A percentile compares a stretch with the other conserved stretches of the same genome.
Conservation (phyloP, 2,329 filamentous ascomycete genomes). For the Didymosphaeria variabile region DNA sequence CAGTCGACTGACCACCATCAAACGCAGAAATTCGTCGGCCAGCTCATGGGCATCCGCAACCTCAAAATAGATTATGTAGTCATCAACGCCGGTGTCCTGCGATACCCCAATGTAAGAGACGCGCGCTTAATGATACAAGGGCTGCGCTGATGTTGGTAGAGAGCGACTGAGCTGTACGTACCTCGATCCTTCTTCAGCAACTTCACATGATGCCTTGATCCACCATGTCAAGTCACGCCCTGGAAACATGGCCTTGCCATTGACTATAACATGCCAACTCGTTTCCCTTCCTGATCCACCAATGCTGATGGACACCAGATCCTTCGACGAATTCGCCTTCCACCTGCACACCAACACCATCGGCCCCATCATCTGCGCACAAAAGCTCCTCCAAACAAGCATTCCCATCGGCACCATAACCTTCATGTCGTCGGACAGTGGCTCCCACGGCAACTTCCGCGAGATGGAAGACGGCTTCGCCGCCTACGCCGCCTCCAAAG, state of each 20-base stretch:
- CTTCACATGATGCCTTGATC: neutral
- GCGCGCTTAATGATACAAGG: slow-evolving; percentile 10
- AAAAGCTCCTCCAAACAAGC: slow-evolving; percentile 59
- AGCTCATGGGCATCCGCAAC: slow-evolving; percentile 52
- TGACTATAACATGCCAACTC: too few species aligned
- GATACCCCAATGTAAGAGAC: slow-evolving; percentile 64
- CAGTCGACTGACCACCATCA: slow-evolving; percentile 19
- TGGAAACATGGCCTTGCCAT: too few species aligned
- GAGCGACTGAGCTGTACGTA: slow-evolving; percentile 61
- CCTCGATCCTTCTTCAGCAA: slow-evolving; percentile 24
- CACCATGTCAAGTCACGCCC: neutral
- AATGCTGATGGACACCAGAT: slow-evolving; percentile 44
- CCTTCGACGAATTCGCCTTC: slow-evolving; percentile 62
- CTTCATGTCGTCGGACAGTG: slow-evolving; percentile 67
- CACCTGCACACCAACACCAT: slow-evolving; percentile 68
- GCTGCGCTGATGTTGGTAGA: slow-evolving; percentile 48
- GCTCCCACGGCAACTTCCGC: slow-evolving; percentile 60
- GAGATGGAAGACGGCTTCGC: slow-evolving; percentile 67
- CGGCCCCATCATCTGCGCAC: slow-evolving; percentile 66
- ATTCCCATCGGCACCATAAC: slow-evolving; percentile 61
- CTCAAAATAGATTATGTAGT: slow-evolving; percentile 63
- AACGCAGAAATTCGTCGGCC: slow-evolving; percentile 54
- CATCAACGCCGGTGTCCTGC: slow-evolving; percentile 65
- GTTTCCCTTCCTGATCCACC: too few species aligned
- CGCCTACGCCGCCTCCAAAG: slow-evolving; percentile 66